phyloP scores from a whole-genome alignment of 208 protist species.

The Wallacemonas sp. region DNA sequence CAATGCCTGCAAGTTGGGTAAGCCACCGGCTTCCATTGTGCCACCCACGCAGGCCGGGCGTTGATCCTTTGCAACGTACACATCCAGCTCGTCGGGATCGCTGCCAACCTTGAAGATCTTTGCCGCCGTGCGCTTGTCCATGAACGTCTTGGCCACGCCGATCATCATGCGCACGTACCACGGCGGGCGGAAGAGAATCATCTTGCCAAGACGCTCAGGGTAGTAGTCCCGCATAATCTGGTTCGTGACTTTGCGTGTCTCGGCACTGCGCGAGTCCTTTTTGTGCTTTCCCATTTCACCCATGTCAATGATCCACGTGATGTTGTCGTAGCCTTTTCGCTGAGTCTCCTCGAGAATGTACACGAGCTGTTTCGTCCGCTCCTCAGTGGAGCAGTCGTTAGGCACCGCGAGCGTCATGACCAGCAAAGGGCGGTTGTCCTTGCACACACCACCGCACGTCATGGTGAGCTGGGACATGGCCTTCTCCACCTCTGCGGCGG shows the following conservation, averaged over 20 bases:
- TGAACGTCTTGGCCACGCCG: conserved; percentile 38
- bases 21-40: not conserved
- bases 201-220: conserved; percentile 52
- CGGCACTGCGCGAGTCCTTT: conserved; percentile 16
- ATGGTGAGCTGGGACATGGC: conserved; percentile 45
- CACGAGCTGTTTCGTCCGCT: conserved; percentile 50
- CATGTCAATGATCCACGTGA: conserved; percentile 77
- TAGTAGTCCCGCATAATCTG: conserved; percentile 73
- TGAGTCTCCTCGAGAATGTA: conserved; percentile 66
- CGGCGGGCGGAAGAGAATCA: conserved; percentile 52
- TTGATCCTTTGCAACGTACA: conserved; percentile 36
- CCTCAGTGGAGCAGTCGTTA: conserved; percentile 44
- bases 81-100: conserved; percentile 38
- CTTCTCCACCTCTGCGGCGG: conserved; percentile 21
- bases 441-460: conserved; percentile 36
- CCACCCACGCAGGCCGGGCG: conserved; percentile 31
- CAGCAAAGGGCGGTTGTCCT: conserved; percentile 39
- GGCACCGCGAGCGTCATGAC: conserved; percentile 52
- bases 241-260: conserved; percentile 48
- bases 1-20: not conserved
- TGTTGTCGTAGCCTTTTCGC: conserved; percentile 51
- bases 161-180: conserved; percentile 59
- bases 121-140: conserved; percentile 36
- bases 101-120: conserved; percentile 39
- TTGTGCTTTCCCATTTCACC: conserved; percentile 52